A percentile compares a stretch with the other conserved stretches of the same genome.
Evolutionary conservation across 352 stramenopile species (phyloP).

Genomic region (Pythium vanterpoolii): DNA sequence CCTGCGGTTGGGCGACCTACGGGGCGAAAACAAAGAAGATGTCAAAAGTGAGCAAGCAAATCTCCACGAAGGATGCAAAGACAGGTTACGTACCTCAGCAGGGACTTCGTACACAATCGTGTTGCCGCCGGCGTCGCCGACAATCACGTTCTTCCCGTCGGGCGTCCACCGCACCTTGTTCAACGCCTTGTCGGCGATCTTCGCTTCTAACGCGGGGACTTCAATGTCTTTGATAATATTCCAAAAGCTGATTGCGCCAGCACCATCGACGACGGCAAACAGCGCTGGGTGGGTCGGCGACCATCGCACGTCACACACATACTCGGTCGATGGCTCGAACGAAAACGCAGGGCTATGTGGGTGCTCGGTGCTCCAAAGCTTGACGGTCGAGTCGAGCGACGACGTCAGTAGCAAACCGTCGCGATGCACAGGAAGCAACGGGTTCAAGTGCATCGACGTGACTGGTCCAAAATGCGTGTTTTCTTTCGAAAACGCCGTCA

Average conservation of each 20-base stretch:
- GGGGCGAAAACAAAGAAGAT: neutral
- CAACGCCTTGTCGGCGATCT: slow-evolving; percentile 69
- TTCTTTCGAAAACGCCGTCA: slow-evolving; percentile 57
- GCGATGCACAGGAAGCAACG: slow-evolving; percentile 58
- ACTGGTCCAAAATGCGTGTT: slow-evolving; percentile 79
- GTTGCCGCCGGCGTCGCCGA: slow-evolving; percentile 71
- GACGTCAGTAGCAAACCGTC: slow-evolving; percentile 80
- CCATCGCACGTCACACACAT: slow-evolving; percentile 88
- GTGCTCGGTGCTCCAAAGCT: slow-evolving; percentile 83
- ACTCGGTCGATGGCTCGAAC: slow-evolving; percentile 86
- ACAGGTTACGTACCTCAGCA: slow-evolving; percentile 47
- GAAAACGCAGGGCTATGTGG: slow-evolving; percentile 65
- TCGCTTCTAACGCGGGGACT: slow-evolving; percentile 56
- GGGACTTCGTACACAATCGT: slow-evolving; percentile 80
- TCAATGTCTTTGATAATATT: slow-evolving; percentile 86
- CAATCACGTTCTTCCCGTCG: slow-evolving; percentile 76
- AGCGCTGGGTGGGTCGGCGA: slow-evolving; percentile 73
- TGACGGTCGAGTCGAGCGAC: slow-evolving; percentile 86
- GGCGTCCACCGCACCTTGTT: slow-evolving; percentile 84
- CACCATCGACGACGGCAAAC: slow-evolving; percentile 81
- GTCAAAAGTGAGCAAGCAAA: neutral
- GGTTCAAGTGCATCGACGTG: slow-evolving; percentile 85
- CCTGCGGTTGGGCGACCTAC: slow-evolving; percentile 63
- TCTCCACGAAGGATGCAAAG: neutral
- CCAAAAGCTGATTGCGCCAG: slow-evolving; percentile 72